Conservation (phyloP, 169 alveolate species). For the Blepharisma undulans region DNA sequence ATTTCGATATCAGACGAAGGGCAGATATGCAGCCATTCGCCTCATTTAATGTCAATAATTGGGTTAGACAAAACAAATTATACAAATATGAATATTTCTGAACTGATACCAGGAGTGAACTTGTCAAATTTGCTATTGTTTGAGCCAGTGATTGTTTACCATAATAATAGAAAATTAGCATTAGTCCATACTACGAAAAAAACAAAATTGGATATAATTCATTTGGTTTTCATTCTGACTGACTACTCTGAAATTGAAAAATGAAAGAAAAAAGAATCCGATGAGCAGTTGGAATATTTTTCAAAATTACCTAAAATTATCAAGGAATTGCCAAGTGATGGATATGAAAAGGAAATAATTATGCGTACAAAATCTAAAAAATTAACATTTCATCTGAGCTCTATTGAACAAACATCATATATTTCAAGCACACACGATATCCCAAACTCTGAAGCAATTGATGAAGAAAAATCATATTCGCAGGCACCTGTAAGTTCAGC, state of each 20-base stretch:
- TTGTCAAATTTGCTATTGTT: neutral
- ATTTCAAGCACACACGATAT: neutral
- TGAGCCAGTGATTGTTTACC: neutral
- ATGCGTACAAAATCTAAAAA: neutral
- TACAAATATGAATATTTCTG: neutral
- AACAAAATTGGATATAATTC: neutral
- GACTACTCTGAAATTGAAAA: neutral
- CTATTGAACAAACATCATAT: neutral
- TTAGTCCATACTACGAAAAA: neutral
- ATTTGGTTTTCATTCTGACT: neutral
- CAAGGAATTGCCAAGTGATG: neutral
- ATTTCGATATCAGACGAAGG: neutral
- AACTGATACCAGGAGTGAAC: neutral
- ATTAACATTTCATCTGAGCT: neutral
- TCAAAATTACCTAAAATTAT: neutral
- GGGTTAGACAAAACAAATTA: neutral
- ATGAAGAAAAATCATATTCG: neutral
- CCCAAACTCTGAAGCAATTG: neutral
- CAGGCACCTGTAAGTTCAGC: neutral
- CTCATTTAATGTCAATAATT: neutral
- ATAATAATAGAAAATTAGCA: neutral
- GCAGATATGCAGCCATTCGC: neutral
- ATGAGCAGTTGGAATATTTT: neutral
- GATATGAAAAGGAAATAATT: neutral
- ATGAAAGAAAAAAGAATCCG: neutral